These are phyloP conservation scores for Fusarium sp. DNA, from an alignment of 2,329 filamentous ascomycete genomes.

Conservation along the genomic window DNA sequence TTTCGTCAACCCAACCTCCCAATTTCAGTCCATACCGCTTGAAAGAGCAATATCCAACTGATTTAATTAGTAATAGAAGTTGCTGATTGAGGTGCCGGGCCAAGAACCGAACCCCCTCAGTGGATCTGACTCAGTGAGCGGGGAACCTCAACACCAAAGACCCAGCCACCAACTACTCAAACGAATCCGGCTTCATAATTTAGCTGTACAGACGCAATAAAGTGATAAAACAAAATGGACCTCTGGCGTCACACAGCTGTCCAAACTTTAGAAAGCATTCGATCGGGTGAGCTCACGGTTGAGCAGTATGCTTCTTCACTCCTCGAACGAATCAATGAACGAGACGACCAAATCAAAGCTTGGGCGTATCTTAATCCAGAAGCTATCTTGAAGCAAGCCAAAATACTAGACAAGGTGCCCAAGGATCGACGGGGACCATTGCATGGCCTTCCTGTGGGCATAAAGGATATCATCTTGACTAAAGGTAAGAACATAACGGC, in stretches of 20 bases:
- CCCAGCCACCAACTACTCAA: background rate
- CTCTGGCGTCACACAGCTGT: conserved; percentile 55
- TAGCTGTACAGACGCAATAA: accelerated
- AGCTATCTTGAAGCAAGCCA: conserved; percentile 62
- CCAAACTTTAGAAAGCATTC: conserved; percentile 56
- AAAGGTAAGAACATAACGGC: conserved; percentile 59
- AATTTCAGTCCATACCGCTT: background rate
- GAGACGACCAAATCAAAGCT: conserved; percentile 62
- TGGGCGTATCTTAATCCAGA: conserved; percentile 63
- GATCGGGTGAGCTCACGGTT: conserved; percentile 59
- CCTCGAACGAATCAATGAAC: conserved; percentile 58
- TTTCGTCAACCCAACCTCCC: too few species aligned
- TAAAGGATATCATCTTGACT: conserved; percentile 72
- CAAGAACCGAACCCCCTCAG: conserved; percentile 15
- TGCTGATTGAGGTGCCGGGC: background rate
- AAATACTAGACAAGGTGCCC: conserved; percentile 63
- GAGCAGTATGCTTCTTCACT: conserved; percentile 65
- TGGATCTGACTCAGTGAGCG: conserved; percentile 14
- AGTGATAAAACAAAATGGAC: background rate
- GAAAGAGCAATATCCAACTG: background rate
- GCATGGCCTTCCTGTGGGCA: conserved; percentile 68
- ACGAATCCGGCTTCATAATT: too few species aligned
- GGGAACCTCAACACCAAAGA: conserved; percentile 6
- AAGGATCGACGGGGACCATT: conserved; percentile 63
- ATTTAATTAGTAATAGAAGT: background rate